phyloP scores from a whole-genome alignment of 768 basidiomycete genomes.

The Tylopilus sp. region DNA sequence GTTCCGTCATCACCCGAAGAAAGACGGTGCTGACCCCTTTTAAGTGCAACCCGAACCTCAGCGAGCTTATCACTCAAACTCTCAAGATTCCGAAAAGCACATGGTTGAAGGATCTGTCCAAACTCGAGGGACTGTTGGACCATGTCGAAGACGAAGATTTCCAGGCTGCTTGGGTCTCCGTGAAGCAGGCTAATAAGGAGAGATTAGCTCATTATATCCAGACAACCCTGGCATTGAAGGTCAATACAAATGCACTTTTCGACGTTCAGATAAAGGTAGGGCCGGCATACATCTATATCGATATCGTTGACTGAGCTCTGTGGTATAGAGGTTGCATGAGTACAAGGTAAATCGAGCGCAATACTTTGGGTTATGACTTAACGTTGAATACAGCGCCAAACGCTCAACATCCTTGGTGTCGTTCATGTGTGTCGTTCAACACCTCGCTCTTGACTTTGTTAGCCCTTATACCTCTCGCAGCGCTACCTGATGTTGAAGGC shows the following conservation, averaged over 20 bases:
- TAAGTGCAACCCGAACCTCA: conserved; percentile 86
- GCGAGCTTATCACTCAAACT: conserved; percentile 78
- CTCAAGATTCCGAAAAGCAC: conserved; percentile 68
- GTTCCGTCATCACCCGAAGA: neutral
- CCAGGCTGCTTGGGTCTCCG: conserved; percentile 74
- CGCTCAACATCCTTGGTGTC: conserved; percentile 88
- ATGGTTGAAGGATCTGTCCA: conserved; percentile 83
- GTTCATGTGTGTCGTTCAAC: conserved; percentile 57
- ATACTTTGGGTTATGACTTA: neutral
- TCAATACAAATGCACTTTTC: conserved; percentile 79
- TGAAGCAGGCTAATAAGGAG: conserved; percentile 91
- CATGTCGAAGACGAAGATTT: conserved; percentile 72
- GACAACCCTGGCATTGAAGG: conserved; percentile 60
- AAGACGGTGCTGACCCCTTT: neutral
- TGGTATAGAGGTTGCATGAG: conserved; percentile 77
- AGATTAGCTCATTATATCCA: conserved; percentile 77
- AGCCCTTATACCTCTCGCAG: conserved; percentile 35
- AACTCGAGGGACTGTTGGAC: conserved; percentile 74
- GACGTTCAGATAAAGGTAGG: conserved; percentile 86
- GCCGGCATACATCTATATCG: neutral
- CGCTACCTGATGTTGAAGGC: conserved; percentile 80
- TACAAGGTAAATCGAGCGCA: conserved; percentile 57
- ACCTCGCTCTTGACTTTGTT: neutral
- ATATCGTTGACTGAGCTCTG: neutral
- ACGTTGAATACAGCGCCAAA: conserved; percentile 64